phyloP scores from a whole-genome alignment of 2,329 filamentous ascomycete genomes.

The Botryosphaeria agaves region DNA sequence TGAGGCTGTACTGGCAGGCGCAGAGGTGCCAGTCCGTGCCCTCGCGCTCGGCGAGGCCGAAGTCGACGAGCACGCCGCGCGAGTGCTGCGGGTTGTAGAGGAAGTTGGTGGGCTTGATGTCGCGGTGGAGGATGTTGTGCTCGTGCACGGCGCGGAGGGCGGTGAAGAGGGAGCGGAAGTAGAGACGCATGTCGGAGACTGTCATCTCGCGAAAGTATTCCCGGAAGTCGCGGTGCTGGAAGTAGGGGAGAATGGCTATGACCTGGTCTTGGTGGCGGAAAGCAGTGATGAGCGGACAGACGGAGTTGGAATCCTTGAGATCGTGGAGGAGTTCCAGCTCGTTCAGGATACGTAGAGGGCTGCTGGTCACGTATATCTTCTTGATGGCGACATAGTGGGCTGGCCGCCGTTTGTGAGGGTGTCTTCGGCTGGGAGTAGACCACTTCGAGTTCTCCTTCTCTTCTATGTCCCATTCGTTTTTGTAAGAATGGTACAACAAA shows the following conservation, averaged over 20 bases:
- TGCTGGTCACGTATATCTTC: conserved; percentile 98
- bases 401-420: conserved; percentile 27
- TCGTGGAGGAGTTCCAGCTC: conserved; percentile 88
- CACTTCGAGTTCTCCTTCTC: conserved; percentile 48
- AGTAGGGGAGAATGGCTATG: conserved; percentile 86
- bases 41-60: conserved; percentile 73
- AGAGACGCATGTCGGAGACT: conserved; percentile 70
- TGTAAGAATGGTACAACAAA: conserved; percentile 62
- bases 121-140: conserved; percentile 74
- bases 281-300: conserved; percentile 94
- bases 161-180: conserved; percentile 75
- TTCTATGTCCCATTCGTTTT: conserved; percentile 73
- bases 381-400: conserved; percentile 88
- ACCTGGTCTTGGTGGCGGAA: conserved; percentile 91
- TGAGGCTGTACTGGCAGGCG: conserved; percentile 52
- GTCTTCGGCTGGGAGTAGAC: conserved; percentile 41
- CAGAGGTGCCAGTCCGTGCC: conserved; percentile 63
- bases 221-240: conserved; percentile 86
- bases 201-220: conserved; percentile 87
- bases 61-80: conserved; percentile 90
- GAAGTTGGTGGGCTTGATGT: conserved; percentile 97
- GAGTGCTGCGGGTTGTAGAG: conserved; percentile 69
- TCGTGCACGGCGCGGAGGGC: conserved; percentile 72
- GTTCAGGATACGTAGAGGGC: conserved; percentile 82
- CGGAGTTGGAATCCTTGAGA: conserved; percentile 62